These are phyloP conservation scores for Lactifluus pinguis DNA, from an alignment of 768 basidiomycete genomes.

Conservation along the genomic window DNA sequence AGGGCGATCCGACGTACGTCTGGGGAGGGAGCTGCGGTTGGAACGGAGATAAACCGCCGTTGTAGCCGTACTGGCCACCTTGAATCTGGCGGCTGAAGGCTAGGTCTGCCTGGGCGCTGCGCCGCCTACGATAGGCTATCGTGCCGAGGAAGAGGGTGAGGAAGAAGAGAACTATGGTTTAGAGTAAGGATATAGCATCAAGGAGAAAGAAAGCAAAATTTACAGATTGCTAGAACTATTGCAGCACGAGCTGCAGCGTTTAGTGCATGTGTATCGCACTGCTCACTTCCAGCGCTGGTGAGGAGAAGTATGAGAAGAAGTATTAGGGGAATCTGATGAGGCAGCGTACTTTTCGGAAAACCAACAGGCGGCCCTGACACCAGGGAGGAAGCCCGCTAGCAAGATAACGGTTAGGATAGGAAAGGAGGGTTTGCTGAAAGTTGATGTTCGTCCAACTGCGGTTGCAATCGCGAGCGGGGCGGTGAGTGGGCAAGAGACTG, in stretches of 20 bases:
- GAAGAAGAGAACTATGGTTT: background rate
- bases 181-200: no score
- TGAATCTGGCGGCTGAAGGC: background rate
- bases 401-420: background rate
- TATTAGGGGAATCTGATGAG: no score
- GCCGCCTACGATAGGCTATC: background rate
- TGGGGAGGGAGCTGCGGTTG: slow-evolving; percentile 6
- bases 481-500: background rate
- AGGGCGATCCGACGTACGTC: background rate
- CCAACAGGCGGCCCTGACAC: slow-evolving; percentile 4
- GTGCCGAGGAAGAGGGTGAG: background rate
- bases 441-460: background rate
- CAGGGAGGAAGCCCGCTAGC: background rate
- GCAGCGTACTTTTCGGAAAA: background rate
- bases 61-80: background rate
- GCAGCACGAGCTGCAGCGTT: background rate
- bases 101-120: background rate
- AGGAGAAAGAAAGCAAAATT: background rate
- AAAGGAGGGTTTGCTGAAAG: background rate
- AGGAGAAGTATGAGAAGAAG: no score
- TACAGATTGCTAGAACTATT: background rate
- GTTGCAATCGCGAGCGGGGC: background rate
- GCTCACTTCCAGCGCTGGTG: background rate
- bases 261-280: background rate
- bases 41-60: background rate